A percentile compares a stretch with the other conserved stretches of the same genome.
phyloP scores from a whole-genome alignment of 331 rosid species.

The Prunus yedoensis region DNA sequence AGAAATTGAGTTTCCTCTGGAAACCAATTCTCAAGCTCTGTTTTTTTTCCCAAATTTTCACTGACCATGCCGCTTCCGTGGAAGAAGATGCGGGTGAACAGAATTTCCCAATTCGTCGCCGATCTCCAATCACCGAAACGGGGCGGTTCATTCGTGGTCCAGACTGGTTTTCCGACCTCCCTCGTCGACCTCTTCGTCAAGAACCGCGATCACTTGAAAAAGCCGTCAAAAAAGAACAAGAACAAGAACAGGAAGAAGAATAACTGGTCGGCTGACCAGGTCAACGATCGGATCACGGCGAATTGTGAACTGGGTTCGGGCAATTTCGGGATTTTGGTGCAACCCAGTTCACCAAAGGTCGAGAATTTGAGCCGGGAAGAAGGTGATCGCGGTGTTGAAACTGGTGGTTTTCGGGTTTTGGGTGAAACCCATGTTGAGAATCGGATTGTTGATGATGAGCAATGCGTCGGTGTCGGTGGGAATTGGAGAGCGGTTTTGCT shows the following conservation, averaged over 20 bases:
- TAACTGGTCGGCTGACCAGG: background rate
- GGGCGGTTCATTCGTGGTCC: conserved; percentile 68
- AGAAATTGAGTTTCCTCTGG: background rate
- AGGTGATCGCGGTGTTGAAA: background rate
- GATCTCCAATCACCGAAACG: conserved; percentile 76
- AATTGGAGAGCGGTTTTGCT: conserved; percentile 1
- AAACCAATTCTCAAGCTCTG: background rate
- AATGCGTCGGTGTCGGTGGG: conserved; percentile 5
- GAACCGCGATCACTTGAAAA: conserved; percentile 59
- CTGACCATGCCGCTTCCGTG: conserved; percentile 71
- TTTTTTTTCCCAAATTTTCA: background rate
- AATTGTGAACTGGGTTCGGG: background rate
- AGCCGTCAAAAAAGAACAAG: conserved; percentile 23
- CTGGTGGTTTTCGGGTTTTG: background rate
- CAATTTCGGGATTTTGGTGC: background rate
- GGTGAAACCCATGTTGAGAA: conserved; percentile 6
- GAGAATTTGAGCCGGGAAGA: background rate
- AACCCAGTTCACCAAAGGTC: conserved; percentile 18
- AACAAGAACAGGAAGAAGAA: conserved; percentile 9
- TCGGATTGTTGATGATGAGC: background rate
- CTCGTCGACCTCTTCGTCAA: conserved; percentile 82
- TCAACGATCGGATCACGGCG: conserved; percentile 5
- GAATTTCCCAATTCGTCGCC: conserved; percentile 71
- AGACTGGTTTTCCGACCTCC: conserved; percentile 95
- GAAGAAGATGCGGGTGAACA: conserved; percentile 56